A percentile compares a stretch with the other conserved stretches of the same genome.
Evolutionary conservation across 176 grass and related monocot genomes (phyloP).

Genomic region (Oryza glaberrima): DNA sequence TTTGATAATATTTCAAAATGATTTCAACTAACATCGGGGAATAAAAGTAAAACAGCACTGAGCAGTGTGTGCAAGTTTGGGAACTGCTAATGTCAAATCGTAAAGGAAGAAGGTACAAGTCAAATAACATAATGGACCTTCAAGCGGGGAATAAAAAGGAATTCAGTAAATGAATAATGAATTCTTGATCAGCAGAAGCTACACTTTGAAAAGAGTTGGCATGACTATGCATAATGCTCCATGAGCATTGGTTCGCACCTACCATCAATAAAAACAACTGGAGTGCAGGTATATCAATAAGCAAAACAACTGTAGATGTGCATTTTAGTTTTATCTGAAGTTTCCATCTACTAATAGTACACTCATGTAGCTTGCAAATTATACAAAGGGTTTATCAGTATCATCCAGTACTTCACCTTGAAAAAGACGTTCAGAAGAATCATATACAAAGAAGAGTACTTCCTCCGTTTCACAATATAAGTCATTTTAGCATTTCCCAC

Average conservation of each 20-base stretch:
- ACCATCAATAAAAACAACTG: not conserved
- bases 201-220: conserved; percentile 7
- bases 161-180: not conserved
- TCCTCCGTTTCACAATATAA: too few species aligned
- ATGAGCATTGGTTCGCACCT: not conserved
- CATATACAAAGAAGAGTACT: not conserved
- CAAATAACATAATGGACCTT: not conserved
- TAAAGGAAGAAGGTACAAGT: not conserved
- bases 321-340: not conserved
- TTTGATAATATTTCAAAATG: not conserved
- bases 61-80: not conserved
- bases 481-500: too few species aligned
- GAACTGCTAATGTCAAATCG: not conserved
- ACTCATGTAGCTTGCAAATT: not conserved
- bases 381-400: not conserved
- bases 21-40: not conserved
- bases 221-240: not conserved
- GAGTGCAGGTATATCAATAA: not conserved
- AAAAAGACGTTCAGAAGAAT: not conserved
- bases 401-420: not conserved
- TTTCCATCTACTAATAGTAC: not conserved
- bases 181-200: not conserved
- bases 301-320: not conserved
- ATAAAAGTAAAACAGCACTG: not conserved
- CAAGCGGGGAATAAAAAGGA: conserved; percentile 1